Evolutionary conservation across 305 asterid genomes (phyloP).

Genomic region (Fraxinus floribunda): DNA sequence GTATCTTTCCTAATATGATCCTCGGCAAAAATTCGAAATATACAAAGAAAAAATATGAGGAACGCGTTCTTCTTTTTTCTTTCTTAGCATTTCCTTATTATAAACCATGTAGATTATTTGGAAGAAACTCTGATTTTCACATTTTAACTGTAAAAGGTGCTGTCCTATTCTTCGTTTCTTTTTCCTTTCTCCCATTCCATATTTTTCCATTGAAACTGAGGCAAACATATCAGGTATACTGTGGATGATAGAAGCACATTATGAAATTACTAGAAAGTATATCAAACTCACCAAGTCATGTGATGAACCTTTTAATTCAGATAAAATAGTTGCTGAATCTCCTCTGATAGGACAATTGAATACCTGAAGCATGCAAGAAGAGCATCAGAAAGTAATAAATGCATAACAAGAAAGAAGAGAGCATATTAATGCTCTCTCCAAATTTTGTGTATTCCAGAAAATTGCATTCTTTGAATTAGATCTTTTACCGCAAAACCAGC

Average conservation of each 20-base stretch:
- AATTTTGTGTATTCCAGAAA: not conserved
- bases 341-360: constrained; percentile 95
- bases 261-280: not conserved
- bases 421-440: not conserved
- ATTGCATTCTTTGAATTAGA: constrained; percentile 16
- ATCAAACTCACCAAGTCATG: constrained; percentile 84
- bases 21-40: not conserved
- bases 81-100: not conserved
- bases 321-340: constrained; percentile 81
- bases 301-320: constrained; percentile 81
- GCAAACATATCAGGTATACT: not conserved
- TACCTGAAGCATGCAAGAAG: constrained; percentile 51
- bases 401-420: constrained; percentile 13
- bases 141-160: not conserved
- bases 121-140: not conserved
- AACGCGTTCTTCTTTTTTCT: not conserved
- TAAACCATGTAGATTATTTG: not conserved
- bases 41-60: not conserved
- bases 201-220: not conserved
- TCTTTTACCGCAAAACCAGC: constrained; percentile 93
- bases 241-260: not conserved
- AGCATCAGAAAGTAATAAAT: constrained; percentile 23
- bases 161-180: not conserved
- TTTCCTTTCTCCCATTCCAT: constrained; percentile 1
- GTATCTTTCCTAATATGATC: not conserved